phyloP scores from a whole-genome alignment of 208 protist species.

The Strigomonas galati region DNA sequence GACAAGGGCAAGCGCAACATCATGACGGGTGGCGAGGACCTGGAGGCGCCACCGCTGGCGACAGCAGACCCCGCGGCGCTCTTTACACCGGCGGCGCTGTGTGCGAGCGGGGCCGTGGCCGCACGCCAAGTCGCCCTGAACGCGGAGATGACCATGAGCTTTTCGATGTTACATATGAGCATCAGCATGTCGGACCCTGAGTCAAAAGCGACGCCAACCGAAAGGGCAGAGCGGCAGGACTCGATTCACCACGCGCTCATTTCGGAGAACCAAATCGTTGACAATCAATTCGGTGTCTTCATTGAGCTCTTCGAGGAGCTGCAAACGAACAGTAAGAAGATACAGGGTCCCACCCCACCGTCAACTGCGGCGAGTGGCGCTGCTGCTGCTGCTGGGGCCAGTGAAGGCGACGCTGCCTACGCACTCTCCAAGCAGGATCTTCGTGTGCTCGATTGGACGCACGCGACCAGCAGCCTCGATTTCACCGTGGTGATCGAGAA shows the following conservation, averaged over 20 bases:
- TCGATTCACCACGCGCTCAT: slow-evolving; percentile 42
- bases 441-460: slow-evolving; percentile 12
- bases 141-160: slow-evolving; percentile 11
- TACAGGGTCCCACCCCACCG: background rate
- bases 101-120: slow-evolving; percentile 29
- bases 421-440: slow-evolving; percentile 9
- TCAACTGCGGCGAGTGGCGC: no score
- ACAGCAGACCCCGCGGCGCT: slow-evolving; percentile 26
- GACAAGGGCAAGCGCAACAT: slow-evolving; percentile 9
- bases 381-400: background rate
- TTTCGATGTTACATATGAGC: background rate
- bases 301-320: slow-evolving; percentile 41
- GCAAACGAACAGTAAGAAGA: slow-evolving; percentile 12
- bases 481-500: slow-evolving; percentile 42
- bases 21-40: slow-evolving; percentile 2
- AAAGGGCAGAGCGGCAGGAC: slow-evolving; percentile 22
- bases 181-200: background rate
- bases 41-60: slow-evolving; percentile 31
- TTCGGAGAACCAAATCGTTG: slow-evolving; percentile 31
- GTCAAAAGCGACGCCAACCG: background rate
- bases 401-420: background rate
- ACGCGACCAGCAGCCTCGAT: slow-evolving; percentile 15
- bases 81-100: slow-evolving; percentile 39
- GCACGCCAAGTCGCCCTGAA: slow-evolving; percentile 23
- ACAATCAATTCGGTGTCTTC: slow-evolving; percentile 38